Evolutionary conservation across 2,329 filamentous ascomycete species (phyloP).

Genomic region (Xylaria sp.): DNA sequence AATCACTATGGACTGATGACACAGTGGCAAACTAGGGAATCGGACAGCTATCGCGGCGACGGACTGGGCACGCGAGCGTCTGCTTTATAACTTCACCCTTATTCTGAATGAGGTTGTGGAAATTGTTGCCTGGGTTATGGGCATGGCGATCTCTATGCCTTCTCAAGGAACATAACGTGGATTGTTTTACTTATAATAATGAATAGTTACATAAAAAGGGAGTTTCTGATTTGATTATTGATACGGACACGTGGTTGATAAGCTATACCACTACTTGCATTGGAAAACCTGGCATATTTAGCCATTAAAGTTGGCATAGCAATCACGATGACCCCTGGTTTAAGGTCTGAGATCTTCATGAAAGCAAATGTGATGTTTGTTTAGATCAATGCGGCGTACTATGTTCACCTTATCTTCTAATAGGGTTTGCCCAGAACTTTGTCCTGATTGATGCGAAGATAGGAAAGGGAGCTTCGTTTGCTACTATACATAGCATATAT

Average conservation of each 20-base stretch:
- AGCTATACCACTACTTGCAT: neutral
- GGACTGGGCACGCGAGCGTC: constrained; percentile 31
- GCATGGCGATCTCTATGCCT: no score
- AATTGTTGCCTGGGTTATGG: neutral
- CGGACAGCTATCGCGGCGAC: constrained; percentile 24
- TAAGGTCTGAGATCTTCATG: neutral
- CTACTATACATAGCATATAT: neutral
- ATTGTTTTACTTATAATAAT: neutral
- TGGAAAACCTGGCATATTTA: neutral
- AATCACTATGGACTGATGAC: neutral
- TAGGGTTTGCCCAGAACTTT: neutral
- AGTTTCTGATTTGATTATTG: neutral
- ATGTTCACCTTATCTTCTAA: neutral
- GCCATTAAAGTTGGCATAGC: neutral
- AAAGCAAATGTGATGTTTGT: neutral
- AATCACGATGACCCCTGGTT: neutral
- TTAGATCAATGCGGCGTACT: neutral
- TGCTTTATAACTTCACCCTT: constrained; percentile 2
- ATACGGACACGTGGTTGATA: neutral
- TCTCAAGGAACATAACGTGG: neutral
- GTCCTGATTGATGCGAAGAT: neutral
- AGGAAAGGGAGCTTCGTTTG: constrained; percentile 1
- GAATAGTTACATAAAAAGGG: neutral
- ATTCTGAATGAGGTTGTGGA: neutral
- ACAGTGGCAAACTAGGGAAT: constrained; percentile 11